These are phyloP conservation scores for Camellia granthamiana DNA, from an alignment of 148 eudicot species.

Conservation along the genomic window DNA sequence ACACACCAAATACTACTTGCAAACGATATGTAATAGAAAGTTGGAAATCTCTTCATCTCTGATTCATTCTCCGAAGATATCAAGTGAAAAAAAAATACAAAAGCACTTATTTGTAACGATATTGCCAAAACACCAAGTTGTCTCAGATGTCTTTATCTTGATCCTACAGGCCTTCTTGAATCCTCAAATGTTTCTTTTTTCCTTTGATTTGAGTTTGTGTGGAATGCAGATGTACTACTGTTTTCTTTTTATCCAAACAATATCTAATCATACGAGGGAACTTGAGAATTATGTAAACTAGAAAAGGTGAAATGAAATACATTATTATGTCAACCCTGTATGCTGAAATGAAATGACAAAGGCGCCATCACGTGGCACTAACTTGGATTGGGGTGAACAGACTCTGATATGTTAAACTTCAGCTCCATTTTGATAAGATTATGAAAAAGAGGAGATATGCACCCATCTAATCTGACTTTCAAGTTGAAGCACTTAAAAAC, in stretches of 20 bases:
- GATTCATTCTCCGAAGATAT: not conserved
- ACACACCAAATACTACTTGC: not conserved
- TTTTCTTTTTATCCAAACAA: not conserved
- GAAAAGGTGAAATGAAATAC: not conserved
- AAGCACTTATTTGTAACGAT: not conserved
- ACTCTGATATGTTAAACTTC: not conserved
- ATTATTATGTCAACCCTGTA: not conserved
- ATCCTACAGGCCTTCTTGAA: not conserved
- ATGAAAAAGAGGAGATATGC: slow-evolving; percentile 2
- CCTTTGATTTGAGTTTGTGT: not conserved
- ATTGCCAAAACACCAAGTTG: not conserved
- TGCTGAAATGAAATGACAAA: not conserved
- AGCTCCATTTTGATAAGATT: not conserved
- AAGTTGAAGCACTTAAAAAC: not conserved
- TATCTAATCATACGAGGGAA: not conserved
- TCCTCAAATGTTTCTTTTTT: not conserved
- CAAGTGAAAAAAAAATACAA: not conserved
- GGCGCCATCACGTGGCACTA: not conserved
- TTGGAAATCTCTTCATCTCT: not conserved
- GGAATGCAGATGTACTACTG: not conserved
- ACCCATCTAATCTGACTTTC: not conserved
- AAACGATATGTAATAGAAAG: not conserved
- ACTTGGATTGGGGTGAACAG: not conserved
- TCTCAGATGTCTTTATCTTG: not conserved
- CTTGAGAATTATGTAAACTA: not conserved